These are phyloP conservation scores for Breviolum minutum DNA, from an alignment of 73 alveolate genomes.

Conservation along the genomic window DNA sequence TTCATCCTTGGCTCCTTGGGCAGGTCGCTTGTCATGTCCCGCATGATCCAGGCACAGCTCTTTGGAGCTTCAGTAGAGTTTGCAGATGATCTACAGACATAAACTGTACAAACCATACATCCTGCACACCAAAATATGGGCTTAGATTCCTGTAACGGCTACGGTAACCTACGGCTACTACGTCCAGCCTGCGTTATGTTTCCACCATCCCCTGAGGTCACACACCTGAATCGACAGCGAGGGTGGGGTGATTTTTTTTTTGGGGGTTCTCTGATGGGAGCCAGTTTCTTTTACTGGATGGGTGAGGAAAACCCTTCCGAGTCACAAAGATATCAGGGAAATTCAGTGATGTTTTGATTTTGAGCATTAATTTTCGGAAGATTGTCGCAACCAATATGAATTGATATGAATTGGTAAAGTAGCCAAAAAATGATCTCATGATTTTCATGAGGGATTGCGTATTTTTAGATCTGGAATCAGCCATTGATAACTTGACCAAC, in stretches of 20 bases:
- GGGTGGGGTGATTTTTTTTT: not conserved
- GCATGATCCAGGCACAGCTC: too few relatives aligned
- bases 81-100: too few relatives aligned
- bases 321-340: not conserved
- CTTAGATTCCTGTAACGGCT: too few relatives aligned
- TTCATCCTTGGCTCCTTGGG: too few relatives aligned
- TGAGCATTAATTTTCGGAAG: not conserved
- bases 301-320: not conserved
- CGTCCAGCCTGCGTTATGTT: too few relatives aligned
- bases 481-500: not conserved
- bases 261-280: not conserved
- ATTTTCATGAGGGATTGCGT: not conserved
- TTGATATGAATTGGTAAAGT: not conserved
- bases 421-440: not conserved
- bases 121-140: too few relatives aligned
- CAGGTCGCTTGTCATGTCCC: too few relatives aligned
- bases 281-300: not conserved
- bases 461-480: not conserved
- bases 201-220: not conserved
- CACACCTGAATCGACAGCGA: slow-evolving; percentile 1
- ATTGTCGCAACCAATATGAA: not conserved
- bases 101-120: too few relatives aligned
- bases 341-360: not conserved
- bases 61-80: too few relatives aligned
- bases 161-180: too few relatives aligned